Evolutionary conservation across 192 early-diverging fungal genomes (phyloP).

Genomic region (Gigaspora rosea): DNA sequence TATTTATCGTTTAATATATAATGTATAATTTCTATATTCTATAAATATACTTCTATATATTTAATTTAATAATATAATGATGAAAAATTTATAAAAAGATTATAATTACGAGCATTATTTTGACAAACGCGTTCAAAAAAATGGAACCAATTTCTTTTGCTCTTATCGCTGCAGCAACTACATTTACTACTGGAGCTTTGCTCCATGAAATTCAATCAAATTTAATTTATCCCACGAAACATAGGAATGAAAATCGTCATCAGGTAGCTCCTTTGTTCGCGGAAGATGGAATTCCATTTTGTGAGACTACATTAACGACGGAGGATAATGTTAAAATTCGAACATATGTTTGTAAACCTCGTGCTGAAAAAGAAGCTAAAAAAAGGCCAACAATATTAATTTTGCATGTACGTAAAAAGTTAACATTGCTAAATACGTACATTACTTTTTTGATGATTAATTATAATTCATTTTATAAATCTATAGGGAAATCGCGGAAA

Average conservation of each 20-base stretch:
- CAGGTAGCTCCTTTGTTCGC: slow-evolving; percentile 62
- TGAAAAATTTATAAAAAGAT: too few relatives aligned
- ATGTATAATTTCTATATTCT: too few relatives aligned
- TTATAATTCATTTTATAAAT: too few relatives aligned
- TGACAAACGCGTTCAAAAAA: too few relatives aligned
- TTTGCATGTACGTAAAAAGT: slow-evolving; percentile 60
- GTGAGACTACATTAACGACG: slow-evolving; percentile 69
- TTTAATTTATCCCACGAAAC: slow-evolving; percentile 72
- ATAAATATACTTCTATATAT: too few relatives aligned
- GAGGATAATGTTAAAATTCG: slow-evolving; percentile 79
- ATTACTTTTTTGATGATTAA: neutral
- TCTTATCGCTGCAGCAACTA: neutral
- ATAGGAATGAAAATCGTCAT: slow-evolving; percentile 42
- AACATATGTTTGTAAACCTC: slow-evolving; percentile 73
- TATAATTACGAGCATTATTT: too few relatives aligned
- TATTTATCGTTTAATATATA: too few relatives aligned
- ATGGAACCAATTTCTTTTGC: too few relatives aligned
- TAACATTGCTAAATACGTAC: neutral
- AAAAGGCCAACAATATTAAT: slow-evolving; percentile 77
- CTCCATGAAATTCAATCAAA: slow-evolving; percentile 75
- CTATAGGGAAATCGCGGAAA: slow-evolving; percentile 91
- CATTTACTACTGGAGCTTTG: slow-evolving; percentile 40
- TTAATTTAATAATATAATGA: too few relatives aligned
- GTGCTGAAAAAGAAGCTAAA: slow-evolving; percentile 56
- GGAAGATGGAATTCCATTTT: slow-evolving; percentile 57